Conservation (phyloP, 2,329 filamentous ascomycete species). For the Clonostachys solani region DNA sequence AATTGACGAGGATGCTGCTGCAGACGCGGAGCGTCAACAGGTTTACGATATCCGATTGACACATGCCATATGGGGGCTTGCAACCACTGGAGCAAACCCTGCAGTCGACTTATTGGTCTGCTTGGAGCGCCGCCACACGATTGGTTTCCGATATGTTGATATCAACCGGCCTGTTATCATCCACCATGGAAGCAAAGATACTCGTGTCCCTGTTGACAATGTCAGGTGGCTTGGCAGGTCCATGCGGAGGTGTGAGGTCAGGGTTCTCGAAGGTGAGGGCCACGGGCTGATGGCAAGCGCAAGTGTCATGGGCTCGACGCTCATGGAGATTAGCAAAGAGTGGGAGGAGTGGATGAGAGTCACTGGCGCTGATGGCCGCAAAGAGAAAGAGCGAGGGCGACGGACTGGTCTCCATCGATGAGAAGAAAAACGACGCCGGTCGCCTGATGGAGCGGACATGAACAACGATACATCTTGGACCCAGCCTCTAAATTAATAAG, state of each 20-base stretch:
- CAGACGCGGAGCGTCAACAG: constrained; percentile 67
- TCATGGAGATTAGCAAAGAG: constrained; percentile 90
- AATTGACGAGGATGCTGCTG: constrained; percentile 55
- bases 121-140: constrained; percentile 82
- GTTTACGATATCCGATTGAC: constrained; percentile 84
- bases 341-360: constrained; percentile 83
- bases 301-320: constrained; percentile 85
- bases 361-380: constrained; percentile 35
- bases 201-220: constrained; percentile 89
- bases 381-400: constrained; percentile 18
- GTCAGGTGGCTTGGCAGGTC: constrained; percentile 91
- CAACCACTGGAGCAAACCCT: constrained; percentile 87
- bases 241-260: constrained; percentile 89
- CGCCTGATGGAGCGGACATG: too few species aligned
- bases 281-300: constrained; percentile 96
- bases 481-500: neutral
- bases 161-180: constrained; percentile 90
- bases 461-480: too few species aligned
- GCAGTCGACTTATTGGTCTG: constrained; percentile 91
- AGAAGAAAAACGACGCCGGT: neutral
- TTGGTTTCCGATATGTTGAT: constrained; percentile 96
- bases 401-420: constrained; percentile 10
- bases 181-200: constrained; percentile 88
- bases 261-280: constrained; percentile 85
- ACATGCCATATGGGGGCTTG: constrained; percentile 89